These are phyloP conservation scores for Pulchroboletus neoregius DNA, from an alignment of 1,284 basidiomycete species.

Conservation along the genomic window DNA sequence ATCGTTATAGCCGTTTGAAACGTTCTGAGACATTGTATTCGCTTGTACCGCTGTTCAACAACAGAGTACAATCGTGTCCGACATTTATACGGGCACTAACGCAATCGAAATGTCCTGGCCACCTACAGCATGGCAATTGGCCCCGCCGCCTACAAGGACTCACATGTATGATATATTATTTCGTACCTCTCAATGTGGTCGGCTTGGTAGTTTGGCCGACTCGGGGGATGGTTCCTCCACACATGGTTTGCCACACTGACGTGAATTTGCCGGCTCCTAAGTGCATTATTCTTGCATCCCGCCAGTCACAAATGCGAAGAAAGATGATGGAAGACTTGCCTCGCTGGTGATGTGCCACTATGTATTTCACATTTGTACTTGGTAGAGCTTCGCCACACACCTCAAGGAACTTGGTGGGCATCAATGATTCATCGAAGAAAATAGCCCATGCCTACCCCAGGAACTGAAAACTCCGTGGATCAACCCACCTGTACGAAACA, in stretches of 20 bases:
- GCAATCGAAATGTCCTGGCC: background rate
- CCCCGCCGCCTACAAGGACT: constrained; percentile 7
- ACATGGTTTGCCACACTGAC: constrained; percentile 12
- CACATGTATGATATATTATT: constrained; percentile 21
- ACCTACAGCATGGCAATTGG: constrained; percentile 25
- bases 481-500: constrained; percentile 14
- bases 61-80: background rate
- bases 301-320: too few species aligned
- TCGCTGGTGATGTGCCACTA: background rate
- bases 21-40: constrained; percentile 23
- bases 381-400: constrained; percentile 5
- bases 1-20: constrained; percentile 11
- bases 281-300: background rate
- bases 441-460: background rate
- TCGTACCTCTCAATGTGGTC: constrained; percentile 8
- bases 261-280: background rate
- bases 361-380: background rate
- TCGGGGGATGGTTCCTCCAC: background rate
- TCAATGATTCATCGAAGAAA: background rate
- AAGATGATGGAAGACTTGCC: constrained; percentile 3
- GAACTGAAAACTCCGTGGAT: background rate
- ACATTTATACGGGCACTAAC: constrained; percentile 22
- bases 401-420: background rate
- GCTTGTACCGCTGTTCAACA: constrained; percentile 3
- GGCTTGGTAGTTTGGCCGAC: constrained; percentile 1